Percentiles rank a stretch among this genome's conserved stretches.
These are phyloP conservation scores for Castanea mollissima DNA, from an alignment of 306 rosid genomes.

Conservation along the genomic window DNA sequence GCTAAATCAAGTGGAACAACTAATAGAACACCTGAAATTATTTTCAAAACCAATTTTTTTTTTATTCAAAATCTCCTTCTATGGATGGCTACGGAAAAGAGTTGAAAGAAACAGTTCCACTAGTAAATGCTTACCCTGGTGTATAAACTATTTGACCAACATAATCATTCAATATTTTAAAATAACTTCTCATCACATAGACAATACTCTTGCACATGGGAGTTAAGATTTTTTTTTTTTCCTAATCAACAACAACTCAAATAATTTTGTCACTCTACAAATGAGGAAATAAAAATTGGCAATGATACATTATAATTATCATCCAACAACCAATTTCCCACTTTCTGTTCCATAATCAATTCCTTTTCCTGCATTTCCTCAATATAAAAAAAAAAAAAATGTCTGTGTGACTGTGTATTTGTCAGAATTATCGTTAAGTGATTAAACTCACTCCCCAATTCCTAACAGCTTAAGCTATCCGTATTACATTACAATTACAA, in stretches of 20 bases:
- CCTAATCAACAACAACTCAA: too few relatives aligned
- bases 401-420: too few relatives aligned
- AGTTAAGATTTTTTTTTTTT: too few relatives aligned
- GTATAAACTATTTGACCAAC: not conserved
- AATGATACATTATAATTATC: too few relatives aligned
- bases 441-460: too few relatives aligned
- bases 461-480: too few relatives aligned
- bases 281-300: not conserved
- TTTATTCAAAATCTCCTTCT: not conserved
- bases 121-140: not conserved
- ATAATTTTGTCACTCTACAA: not conserved
- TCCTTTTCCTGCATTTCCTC: not conserved
- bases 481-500: too few relatives aligned
- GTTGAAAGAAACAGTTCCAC: not conserved
- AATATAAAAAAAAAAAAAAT: too few relatives aligned
- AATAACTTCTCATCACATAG: not conserved
- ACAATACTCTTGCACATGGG: too few relatives aligned
- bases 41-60: constrained; percentile 5
- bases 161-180: not conserved
- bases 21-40: constrained; percentile 59
- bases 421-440: not conserved
- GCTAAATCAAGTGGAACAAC: constrained; percentile 89
- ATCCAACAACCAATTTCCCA: not conserved
- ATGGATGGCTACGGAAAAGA: constrained; percentile 3
- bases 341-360: not conserved